These are phyloP conservation scores for Saccharomyces mikatae DNA, from an alignment of 805 yeast species.

Conservation along the genomic window DNA sequence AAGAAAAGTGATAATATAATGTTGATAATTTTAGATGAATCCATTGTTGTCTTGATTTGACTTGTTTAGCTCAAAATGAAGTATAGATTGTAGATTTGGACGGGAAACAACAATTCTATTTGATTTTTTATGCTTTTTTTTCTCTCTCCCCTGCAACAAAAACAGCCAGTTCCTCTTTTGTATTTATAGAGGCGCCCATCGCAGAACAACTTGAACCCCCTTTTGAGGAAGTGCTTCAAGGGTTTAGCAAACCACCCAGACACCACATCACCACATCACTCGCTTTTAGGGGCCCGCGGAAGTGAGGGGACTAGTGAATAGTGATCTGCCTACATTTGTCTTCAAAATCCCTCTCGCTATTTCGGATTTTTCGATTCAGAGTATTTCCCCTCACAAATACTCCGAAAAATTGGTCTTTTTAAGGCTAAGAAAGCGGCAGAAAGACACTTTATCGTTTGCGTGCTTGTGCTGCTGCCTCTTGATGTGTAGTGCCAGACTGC, in stretches of 20 bases:
- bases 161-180: neutral
- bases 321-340: neutral
- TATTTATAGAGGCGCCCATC: neutral
- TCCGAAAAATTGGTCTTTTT: neutral
- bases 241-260: neutral
- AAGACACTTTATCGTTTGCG: neutral
- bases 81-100: neutral
- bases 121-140: neutral
- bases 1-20: conserved; percentile 46
- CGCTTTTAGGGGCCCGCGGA: neutral
- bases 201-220: neutral
- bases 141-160: neutral
- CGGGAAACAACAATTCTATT: neutral
- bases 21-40: conserved; percentile 32
- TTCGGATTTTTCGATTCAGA: neutral
- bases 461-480: neutral
- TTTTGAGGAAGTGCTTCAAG: neutral
- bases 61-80: neutral
- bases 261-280: neutral
- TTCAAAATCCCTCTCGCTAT: neutral
- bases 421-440: neutral
- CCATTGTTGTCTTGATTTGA: conserved; percentile 13
- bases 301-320: neutral
- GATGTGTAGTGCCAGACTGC: neutral
- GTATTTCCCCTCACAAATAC: neutral